Evolutionary conservation across 805 yeast genomes (phyloP).

Genomic region (Lachancea sp.): DNA sequence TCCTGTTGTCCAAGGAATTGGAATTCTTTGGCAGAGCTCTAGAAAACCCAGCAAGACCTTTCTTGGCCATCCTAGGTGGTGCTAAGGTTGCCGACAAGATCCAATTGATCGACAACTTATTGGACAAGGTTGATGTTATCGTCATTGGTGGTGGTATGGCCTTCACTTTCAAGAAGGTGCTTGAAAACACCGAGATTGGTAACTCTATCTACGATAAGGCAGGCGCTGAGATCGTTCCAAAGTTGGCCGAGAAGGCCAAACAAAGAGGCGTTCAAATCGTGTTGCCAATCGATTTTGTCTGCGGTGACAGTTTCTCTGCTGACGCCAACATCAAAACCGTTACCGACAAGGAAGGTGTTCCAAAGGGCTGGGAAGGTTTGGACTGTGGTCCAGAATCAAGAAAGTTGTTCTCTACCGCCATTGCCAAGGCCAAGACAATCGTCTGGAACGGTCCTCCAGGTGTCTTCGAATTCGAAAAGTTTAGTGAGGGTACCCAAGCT

Average conservation of each 20-base stretch:
- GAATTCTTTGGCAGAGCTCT: slow-evolving; percentile 96
- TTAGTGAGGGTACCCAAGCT: slow-evolving; percentile 87
- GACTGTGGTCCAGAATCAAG: slow-evolving; percentile 91
- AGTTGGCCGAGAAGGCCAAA: slow-evolving; percentile 93
- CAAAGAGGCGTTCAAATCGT: slow-evolving; percentile 88
- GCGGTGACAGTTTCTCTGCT: slow-evolving; percentile 89
- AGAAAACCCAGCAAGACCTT: slow-evolving; percentile 97
- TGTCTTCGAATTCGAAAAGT: slow-evolving; percentile 94
- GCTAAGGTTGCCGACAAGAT: slow-evolving; percentile 99
- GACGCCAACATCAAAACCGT: slow-evolving; percentile 85
- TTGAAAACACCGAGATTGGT: slow-evolving; percentile 83
- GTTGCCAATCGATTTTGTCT: slow-evolving; percentile 91
- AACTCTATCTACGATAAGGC: slow-evolving; percentile 86
- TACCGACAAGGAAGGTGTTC: slow-evolving; percentile 85
- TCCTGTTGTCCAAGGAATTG: slow-evolving; percentile 96
- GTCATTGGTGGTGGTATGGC: slow-evolving; percentile 99
- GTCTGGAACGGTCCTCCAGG: slow-evolving; percentile 99
- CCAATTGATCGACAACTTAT: slow-evolving; percentile 92
- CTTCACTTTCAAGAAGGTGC: slow-evolving; percentile 94
- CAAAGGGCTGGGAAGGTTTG: slow-evolving; percentile 92
- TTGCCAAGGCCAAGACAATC: slow-evolving; percentile 91
- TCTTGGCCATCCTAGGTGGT: slow-evolving; percentile 98
- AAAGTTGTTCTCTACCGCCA: slow-evolving; percentile 72
- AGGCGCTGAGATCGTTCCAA: slow-evolving; percentile 92
- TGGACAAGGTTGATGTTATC: slow-evolving; percentile 90